A percentile compares a stretch with the other conserved stretches of the same genome.
These are phyloP conservation scores for Boechera stricta DNA, from an alignment of 345 rosid species.

Conservation along the genomic window DNA sequence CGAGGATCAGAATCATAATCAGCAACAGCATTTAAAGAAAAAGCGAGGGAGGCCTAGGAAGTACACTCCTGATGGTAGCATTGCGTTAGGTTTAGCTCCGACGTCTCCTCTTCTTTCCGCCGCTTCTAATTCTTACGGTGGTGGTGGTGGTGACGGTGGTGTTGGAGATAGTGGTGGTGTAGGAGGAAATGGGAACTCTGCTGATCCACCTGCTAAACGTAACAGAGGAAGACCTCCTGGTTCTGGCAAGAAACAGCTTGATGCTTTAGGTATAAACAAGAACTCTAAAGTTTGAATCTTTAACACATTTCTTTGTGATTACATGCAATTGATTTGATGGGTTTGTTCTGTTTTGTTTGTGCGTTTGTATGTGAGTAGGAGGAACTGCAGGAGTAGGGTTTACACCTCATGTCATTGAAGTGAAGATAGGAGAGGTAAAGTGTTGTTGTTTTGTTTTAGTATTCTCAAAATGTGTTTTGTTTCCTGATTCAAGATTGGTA, in stretches of 20 bases:
- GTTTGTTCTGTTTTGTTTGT: conserved; percentile 6
- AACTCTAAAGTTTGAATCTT: conserved; percentile 18
- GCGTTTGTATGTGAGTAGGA: not conserved
- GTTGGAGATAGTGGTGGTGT: conserved; percentile 46
- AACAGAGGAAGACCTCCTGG: conserved; percentile 91
- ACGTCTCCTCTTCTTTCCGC: conserved; percentile 58
- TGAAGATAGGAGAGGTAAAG: conserved; percentile 44
- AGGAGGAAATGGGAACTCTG: conserved; percentile 38
- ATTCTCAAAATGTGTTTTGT: not conserved
- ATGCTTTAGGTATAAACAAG: conserved; percentile 57
- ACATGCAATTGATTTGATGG: conserved; percentile 22
- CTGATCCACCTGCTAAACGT: conserved; percentile 58
- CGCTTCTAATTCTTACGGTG: conserved; percentile 53
- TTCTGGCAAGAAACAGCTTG: conserved; percentile 65
- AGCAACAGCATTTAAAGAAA: conserved; percentile 58
- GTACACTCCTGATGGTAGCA: conserved; percentile 83
- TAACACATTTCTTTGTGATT: not conserved
- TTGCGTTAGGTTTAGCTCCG: conserved; percentile 71
- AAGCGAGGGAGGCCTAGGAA: conserved; percentile 89
- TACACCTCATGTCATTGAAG: conserved; percentile 46
- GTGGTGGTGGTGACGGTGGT: conserved; percentile 22
- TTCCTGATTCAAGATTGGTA: conserved; percentile 11
- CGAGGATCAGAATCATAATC: conserved; percentile 49
- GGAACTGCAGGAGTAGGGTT: conserved; percentile 37
- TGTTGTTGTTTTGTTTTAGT: not conserved